Percentiles rank a stretch among this genome's conserved stretches.
These are phyloP conservation scores for Starmerella tilneyi DNA, from an alignment of 805 yeast genomes.

Conservation along the genomic window DNA sequence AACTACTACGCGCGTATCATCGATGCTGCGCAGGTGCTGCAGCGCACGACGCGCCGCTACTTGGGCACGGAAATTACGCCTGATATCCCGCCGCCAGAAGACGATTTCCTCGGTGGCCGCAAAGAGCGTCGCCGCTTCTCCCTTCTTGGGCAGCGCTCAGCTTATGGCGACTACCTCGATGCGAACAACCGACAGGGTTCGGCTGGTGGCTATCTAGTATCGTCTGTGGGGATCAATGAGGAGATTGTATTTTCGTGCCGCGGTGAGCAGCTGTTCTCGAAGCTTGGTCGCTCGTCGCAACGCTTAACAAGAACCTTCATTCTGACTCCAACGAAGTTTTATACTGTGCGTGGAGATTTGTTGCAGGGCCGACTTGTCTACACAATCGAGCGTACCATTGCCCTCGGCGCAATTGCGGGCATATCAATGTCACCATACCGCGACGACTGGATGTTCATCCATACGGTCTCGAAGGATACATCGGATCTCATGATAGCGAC, in stretches of 20 bases:
- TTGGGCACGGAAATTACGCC: slow-evolving; percentile 80
- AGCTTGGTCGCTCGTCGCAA: slow-evolving; percentile 85
- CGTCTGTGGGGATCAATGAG: slow-evolving; percentile 59
- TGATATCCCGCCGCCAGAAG: slow-evolving; percentile 34
- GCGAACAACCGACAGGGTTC: slow-evolving; percentile 64
- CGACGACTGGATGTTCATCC: slow-evolving; percentile 86
- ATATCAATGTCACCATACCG: slow-evolving; percentile 64
- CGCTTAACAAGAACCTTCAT: slow-evolving; percentile 64
- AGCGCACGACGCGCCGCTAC: slow-evolving; percentile 71
- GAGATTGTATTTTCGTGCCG: slow-evolving; percentile 64
- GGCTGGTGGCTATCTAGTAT: slow-evolving; percentile 63
- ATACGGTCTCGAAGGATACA: slow-evolving; percentile 39
- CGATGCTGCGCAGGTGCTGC: slow-evolving; percentile 72
- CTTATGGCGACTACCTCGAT: slow-evolving; percentile 86
- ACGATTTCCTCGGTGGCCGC: slow-evolving; percentile 43
- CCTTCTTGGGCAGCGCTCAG: slow-evolving; percentile 75
- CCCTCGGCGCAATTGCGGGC: slow-evolving; percentile 48
- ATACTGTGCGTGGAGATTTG: slow-evolving; percentile 62
- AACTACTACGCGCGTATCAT: slow-evolving; percentile 66
- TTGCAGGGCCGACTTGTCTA: slow-evolving; percentile 52
- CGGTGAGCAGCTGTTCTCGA: slow-evolving; percentile 72
- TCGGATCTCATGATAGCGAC: slow-evolving; percentile 78
- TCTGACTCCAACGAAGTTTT: slow-evolving; percentile 51
- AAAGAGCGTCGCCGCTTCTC: slow-evolving; percentile 88
- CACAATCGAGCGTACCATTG: slow-evolving; percentile 52